These are phyloP conservation scores for Scortechinia acanthostroma DNA, from an alignment of 2,329 filamentous ascomycete genomes.

Conservation along the genomic window DNA sequence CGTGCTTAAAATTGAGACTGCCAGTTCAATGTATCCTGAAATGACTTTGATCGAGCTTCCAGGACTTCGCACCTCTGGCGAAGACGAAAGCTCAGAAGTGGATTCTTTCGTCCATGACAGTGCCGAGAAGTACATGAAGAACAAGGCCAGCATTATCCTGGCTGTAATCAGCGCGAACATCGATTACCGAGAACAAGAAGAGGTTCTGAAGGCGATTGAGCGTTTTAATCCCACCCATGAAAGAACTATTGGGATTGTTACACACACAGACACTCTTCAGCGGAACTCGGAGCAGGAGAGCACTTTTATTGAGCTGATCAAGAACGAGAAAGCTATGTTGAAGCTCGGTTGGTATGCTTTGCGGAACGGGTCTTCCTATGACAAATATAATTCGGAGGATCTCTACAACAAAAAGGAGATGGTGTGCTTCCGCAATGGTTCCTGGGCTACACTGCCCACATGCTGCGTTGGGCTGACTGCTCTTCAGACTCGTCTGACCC, in stretches of 20 bases:
- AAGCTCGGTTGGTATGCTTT: not conserved
- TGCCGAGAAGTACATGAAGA: conserved; percentile 33
- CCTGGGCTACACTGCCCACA: not conserved
- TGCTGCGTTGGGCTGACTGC: not conserved
- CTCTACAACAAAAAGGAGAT: not conserved
- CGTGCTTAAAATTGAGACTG: conserved; percentile 19
- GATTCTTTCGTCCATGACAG: conserved; percentile 18
- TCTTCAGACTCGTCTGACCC: not conserved
- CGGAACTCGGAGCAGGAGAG: not conserved
- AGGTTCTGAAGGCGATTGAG: not conserved
- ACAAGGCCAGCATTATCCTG: conserved; percentile 34
- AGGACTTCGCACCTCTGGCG: conserved; percentile 21
- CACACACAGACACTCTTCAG: not conserved
- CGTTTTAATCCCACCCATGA: not conserved
- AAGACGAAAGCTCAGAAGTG: conserved; percentile 13
- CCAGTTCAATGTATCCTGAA: conserved; percentile 17
- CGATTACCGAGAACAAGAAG: conserved; percentile 34
- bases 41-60: conserved; percentile 31
- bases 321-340: not conserved
- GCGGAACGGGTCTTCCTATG: not conserved
- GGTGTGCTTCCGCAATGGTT: not conserved
- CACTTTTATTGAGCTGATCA: not conserved
- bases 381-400: not conserved
- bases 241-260: not conserved
- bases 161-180: conserved; percentile 28